phyloP scores from a whole-genome alignment of 2,329 filamentous ascomycete species.

The Beauveria caledonica region DNA sequence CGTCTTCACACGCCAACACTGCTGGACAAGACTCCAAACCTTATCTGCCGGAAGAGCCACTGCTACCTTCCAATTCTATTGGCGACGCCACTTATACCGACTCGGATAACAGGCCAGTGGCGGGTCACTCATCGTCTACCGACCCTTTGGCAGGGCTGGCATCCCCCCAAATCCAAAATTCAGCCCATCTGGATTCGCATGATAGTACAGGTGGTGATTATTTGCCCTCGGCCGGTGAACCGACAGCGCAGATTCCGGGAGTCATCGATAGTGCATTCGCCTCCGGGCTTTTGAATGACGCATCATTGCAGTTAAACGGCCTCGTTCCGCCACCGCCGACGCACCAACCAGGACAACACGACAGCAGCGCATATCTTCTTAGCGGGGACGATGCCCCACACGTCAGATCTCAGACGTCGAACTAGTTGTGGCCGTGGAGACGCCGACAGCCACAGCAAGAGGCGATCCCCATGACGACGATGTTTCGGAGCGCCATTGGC shows the following conservation, averaged over 20 bases:
- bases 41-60: neutral
- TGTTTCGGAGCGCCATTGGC: neutral
- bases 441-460: neutral
- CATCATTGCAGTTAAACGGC: neutral
- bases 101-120: neutral
- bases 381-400: neutral
- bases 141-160: neutral
- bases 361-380: neutral
- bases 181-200: neutral
- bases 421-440: neutral
- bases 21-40: neutral
- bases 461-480: constrained; percentile 5
- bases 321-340: neutral
- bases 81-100: neutral
- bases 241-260: neutral
- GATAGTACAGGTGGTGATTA: neutral
- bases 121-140: neutral
- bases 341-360: neutral
- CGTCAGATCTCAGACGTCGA: neutral
- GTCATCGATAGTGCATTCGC: constrained; percentile 1
- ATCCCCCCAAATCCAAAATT: neutral
- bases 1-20: neutral
- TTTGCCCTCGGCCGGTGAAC: neutral
- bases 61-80: neutral
- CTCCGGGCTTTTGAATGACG: neutral